Base-by-base conservation (phyloP, 495 filamentous ascomycete genomes). In the Tuber calosporum region DNA sequence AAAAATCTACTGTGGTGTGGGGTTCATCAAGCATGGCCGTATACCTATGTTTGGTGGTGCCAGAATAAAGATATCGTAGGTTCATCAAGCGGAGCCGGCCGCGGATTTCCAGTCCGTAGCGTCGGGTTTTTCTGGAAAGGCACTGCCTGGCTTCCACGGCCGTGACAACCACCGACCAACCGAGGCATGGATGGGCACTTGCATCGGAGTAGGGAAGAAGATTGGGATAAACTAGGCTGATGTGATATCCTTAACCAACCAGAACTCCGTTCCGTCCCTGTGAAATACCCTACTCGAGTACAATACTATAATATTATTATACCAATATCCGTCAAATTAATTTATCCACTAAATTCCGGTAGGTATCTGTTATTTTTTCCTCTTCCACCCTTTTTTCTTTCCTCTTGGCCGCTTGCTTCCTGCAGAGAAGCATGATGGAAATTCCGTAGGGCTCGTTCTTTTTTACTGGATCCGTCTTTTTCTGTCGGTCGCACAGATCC, bases 141-240 rank as follows among this genome's bases (percentile, higher is more conserved):
- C 19, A 34, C 13, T 34, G 11, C 53, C 53, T 30, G 11, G 53
- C 53, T 62, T 17, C 53, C 53, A 34, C 53, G n/a, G 34, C 53
- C 53, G n/a, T 62, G 53, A 62, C 26, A 34, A 34, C 30, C 26
- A 62, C 53, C 53, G 26, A 17, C 53, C 11, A 34, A 62, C 53
- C 53, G 53, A 62, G 53, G 53, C 4, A 62, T 9, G 26, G 53
- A 62, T 62, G 53, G 53, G 26, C 7, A 34, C 53, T 34, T 34
- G 53, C 53, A 62, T 62, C 53, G 53, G 53, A 62, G 53, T n/a
- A 30, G 48, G n/a, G 48, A 34, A 15, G 53, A 5, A 34, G n/a
- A 62, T 62, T 30, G 26, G 53, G 53, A 62, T 62, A 62, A 62
- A 62, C 53, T 62, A 62, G 53, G 53, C 53, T 58, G 53, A 62